A percentile compares a stretch with the other conserved stretches of the same genome.
These are phyloP conservation scores for Fennellomyces sp. DNA, from an alignment of 371 early-diverging fungal species.

Conservation along the genomic window DNA sequence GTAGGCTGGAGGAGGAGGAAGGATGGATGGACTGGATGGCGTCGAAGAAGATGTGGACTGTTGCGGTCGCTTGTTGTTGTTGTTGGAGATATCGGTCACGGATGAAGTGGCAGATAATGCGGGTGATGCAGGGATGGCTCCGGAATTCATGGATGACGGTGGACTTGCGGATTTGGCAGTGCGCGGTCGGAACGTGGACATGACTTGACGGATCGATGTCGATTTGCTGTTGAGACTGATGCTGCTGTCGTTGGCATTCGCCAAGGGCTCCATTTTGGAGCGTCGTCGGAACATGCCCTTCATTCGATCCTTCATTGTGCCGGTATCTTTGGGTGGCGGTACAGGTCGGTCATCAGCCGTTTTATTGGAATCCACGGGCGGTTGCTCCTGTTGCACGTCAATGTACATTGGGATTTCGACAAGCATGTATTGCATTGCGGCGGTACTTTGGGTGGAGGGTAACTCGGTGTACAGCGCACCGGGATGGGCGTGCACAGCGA, in stretches of 20 bases:
- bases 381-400: not conserved
- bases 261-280: not conserved
- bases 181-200: not conserved
- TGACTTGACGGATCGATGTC: not conserved
- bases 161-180: not conserved
- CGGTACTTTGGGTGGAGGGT: not conserved
- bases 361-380: not conserved
- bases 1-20: not conserved
- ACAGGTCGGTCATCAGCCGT: not conserved
- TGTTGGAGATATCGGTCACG: not conserved
- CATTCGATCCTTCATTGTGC: not conserved
- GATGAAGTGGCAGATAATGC: not conserved
- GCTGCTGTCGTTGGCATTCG: not conserved
- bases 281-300: constrained; percentile 3
- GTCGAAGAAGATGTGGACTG: not conserved
- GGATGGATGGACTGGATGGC: not conserved
- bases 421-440: constrained; percentile 1
- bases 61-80: no score
- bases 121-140: not conserved
- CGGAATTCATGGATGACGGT: not conserved
- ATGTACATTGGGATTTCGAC: constrained; percentile 4
- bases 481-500: constrained; percentile 4
- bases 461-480: constrained; percentile 5
- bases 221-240: not conserved
- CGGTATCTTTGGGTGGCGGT: not conserved